These are phyloP conservation scores for Malassezia pachydermatis DNA, from an alignment of 1,284 basidiomycete genomes.

Conservation along the genomic window DNA sequence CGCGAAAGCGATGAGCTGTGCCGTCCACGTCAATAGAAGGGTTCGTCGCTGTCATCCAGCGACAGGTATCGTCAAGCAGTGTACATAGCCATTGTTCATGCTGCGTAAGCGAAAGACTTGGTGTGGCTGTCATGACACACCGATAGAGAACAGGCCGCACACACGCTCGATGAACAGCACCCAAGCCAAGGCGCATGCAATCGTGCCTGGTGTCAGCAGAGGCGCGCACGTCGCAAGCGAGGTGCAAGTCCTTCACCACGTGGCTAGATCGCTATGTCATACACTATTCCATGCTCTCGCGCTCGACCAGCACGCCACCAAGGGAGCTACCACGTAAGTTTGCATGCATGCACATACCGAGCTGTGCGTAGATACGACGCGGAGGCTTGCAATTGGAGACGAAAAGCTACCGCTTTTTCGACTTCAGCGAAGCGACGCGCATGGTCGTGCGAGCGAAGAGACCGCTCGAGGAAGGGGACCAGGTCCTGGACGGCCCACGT, in stretches of 20 bases:
- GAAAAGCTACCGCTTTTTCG: constrained; percentile 24
- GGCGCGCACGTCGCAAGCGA: no score
- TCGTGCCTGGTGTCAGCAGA: no score
- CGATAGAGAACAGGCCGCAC: neutral
- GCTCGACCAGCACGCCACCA: no score
- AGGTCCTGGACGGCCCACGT: constrained; percentile 32
- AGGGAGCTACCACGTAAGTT: no score
- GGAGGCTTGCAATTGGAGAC: no score
- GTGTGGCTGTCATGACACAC: neutral
- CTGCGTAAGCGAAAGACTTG: neutral
- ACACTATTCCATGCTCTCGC: no score
- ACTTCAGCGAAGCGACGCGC: constrained; percentile 24
- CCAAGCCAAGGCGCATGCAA: no score
- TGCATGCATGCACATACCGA: no score
- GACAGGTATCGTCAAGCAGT: constrained; percentile 36
- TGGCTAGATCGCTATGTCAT: no score
- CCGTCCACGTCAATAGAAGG: constrained; percentile 24
- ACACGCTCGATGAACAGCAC: neutral
- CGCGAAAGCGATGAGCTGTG: constrained; percentile 18
- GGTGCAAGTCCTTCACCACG: no score
- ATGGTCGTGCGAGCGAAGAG: constrained; percentile 26
- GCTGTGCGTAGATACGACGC: no score
- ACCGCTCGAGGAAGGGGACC: constrained; percentile 29
- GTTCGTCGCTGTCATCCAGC: constrained; percentile 25
- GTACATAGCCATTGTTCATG: constrained; percentile 21